Evolutionary conservation across 2,329 filamentous ascomycete genomes (phyloP).

Genomic region (Fusarium verticillioides): DNA sequence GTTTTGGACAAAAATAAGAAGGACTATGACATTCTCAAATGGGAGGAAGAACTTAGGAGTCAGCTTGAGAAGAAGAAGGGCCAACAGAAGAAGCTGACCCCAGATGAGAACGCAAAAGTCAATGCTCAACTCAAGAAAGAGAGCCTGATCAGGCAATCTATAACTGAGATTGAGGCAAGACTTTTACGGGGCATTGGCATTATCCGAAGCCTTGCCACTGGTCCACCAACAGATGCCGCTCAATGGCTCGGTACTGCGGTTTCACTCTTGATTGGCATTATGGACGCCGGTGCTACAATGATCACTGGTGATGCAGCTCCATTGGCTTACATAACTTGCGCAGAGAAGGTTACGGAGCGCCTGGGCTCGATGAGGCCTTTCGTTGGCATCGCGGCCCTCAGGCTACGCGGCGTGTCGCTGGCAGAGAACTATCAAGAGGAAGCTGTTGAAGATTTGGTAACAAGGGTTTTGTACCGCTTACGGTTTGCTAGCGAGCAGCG

Average conservation of each 20-base stretch:
- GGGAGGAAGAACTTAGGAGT: conserved; percentile 90
- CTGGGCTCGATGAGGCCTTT: conserved; percentile 83
- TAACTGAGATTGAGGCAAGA: conserved; percentile 75
- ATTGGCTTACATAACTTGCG: conserved; percentile 81
- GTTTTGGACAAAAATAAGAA: conserved; percentile 86
- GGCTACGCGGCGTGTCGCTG: conserved; percentile 80
- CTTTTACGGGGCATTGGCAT: conserved; percentile 88
- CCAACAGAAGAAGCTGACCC: conserved; percentile 86
- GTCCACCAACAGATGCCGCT: conserved; percentile 88
- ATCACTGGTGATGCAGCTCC: conserved; percentile 85
- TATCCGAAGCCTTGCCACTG: conserved; percentile 81
- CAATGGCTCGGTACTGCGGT: conserved; percentile 90
- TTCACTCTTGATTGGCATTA: conserved; percentile 75
- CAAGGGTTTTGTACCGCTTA: conserved; percentile 88
- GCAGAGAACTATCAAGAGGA: conserved; percentile 79
- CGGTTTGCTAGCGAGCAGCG: conserved; percentile 92
- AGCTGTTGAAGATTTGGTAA: conserved; percentile 84
- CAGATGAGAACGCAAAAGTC: conserved; percentile 90
- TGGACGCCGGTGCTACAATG: conserved; percentile 83
- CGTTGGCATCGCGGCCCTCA: conserved; percentile 86
- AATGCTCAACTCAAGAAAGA: conserved; percentile 93
- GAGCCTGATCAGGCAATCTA: conserved; percentile 77
- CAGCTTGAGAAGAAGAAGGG: conserved; percentile 96
- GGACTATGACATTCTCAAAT: conserved; percentile 95
- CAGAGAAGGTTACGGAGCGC: conserved; percentile 77